Evolutionary conservation across 2,329 filamentous ascomycete species (phyloP).

Genomic region (Penicillium psychrosexuale): DNA sequence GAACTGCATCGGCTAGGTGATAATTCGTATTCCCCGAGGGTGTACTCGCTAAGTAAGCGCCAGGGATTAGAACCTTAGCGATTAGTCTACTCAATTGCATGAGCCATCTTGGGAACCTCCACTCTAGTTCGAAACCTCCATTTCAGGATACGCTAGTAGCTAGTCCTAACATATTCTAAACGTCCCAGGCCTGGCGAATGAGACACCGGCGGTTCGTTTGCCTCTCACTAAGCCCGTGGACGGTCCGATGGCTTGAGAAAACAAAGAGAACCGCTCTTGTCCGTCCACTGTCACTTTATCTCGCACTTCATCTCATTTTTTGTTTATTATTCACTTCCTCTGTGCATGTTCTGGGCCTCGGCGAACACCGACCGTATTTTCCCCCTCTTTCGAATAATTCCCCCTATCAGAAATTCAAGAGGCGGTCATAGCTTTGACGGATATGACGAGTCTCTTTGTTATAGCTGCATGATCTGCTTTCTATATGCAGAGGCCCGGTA

Average conservation of each 20-base stretch:
- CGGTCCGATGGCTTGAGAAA: background rate
- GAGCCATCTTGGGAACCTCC: no score
- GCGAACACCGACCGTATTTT: background rate
- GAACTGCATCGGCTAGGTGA: no score
- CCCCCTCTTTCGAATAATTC: background rate
- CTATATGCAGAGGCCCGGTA: background rate
- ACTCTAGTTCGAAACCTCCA: no score
- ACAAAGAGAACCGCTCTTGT: background rate
- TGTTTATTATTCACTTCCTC: background rate
- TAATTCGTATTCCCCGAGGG: slow-evolving; percentile 71
- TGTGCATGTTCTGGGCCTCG: background rate
- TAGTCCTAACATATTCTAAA: no score
- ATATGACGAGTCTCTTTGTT: slow-evolving; percentile 3
- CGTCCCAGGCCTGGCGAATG: slow-evolving; percentile 61
- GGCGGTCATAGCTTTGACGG: background rate
- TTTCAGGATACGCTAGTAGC: no score
- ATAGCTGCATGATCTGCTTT: background rate
- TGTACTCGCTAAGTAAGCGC: no score
- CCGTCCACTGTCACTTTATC: background rate
- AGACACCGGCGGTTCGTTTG: slow-evolving; percentile 86
- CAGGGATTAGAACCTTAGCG: no score
- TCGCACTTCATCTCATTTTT: background rate
- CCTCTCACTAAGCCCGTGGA: slow-evolving; percentile 20
- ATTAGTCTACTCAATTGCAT: no score
- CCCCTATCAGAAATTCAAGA: background rate